Base-by-base conservation (phyloP, 2,329 filamentous ascomycete species). In the Penicillium sp. region DNA sequence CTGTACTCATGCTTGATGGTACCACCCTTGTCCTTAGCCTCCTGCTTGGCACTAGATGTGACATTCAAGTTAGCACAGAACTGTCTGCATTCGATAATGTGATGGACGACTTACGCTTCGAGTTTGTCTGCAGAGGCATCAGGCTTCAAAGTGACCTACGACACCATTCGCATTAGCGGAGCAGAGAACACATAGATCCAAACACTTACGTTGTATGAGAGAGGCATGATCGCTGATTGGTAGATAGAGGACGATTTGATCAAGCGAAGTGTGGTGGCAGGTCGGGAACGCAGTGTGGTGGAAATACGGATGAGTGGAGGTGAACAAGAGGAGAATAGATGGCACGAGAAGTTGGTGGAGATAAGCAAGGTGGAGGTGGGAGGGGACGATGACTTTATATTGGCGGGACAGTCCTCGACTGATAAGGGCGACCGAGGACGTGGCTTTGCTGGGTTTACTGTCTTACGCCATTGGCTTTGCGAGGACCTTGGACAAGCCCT, bases 1-100 rank as follows among this genome's bases (percentile, higher is more conserved):
- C 80, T 88, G 83, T 91, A 96, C 76, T 95, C 90, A 69, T 95
- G 88, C 57, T 81, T 86, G 79, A 98, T 95, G 77, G 86, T 87
- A 74, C 92, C 94, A 73, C 94, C 94, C 74, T 94, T 86, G 43
- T 89, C 84, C 61, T 75, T 79, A 68, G 88, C 90, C 60, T 88
- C 80, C 75, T 93, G 80, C 87, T 96, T 96, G 62, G 90, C 89
- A 54, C 90, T 92, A 20, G 69, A 55, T 50, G 47, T 28, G 37
- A 14, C 49, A 28, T 15, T 11, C 39, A 7, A 17, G 34, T 71
- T 50, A 73, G 62, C 42, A 15, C 5, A 43, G 42, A 15, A 8
- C 7, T n/a, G 11, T n/a, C 28, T 41, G 7, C n/a, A 28, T 6
- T 28, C 2, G 22, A 37, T 52, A 6, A 11, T 15, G 20, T 14